Percentiles rank a stretch among this genome's conserved stretches.
phyloP scores from a whole-genome alignment of 345 rosid genomes.

The Syzygium aromaticum region DNA sequence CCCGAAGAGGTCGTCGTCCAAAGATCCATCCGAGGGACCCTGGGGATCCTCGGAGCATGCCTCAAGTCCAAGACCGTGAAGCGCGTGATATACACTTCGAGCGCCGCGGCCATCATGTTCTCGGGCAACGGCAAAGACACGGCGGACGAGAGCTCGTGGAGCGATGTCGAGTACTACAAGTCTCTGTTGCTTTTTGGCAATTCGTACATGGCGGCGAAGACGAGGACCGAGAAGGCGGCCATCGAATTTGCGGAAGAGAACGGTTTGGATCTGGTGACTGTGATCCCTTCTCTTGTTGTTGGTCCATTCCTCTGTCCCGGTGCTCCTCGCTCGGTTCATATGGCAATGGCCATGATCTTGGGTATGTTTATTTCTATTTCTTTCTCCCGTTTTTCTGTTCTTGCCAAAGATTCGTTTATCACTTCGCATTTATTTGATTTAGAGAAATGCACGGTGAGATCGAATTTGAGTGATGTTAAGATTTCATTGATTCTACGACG shows the following conservation, averaged over 20 bases:
- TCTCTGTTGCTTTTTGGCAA: neutral
- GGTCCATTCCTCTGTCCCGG: slow-evolving; percentile 25
- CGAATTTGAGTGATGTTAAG: neutral
- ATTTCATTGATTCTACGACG: neutral
- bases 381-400: neutral
- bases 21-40: slow-evolving; percentile 19
- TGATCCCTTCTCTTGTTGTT: slow-evolving; percentile 16
- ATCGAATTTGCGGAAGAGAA: slow-evolving; percentile 26
- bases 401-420: neutral
- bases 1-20: slow-evolving; percentile 21
- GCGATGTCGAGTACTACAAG: slow-evolving; percentile 14
- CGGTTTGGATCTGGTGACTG: slow-evolving; percentile 14
- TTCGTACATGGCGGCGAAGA: slow-evolving; percentile 22
- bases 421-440: neutral
- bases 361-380: neutral
- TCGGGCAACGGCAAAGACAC: neutral
- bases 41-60: slow-evolving; percentile 20
- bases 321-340: slow-evolving; percentile 13
- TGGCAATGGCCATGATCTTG: slow-evolving; percentile 12
- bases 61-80: slow-evolving; percentile 10
- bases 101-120: slow-evolving; percentile 12
- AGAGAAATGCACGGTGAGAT: neutral
- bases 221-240: slow-evolving; percentile 17
- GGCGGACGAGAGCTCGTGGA: slow-evolving; percentile 27
- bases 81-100: slow-evolving; percentile 19